Percentiles rank a stretch among this genome's conserved stretches.
These are phyloP conservation scores for Kazachstania psychrophila DNA, from an alignment of 805 yeast genomes.

Conservation along the genomic window DNA sequence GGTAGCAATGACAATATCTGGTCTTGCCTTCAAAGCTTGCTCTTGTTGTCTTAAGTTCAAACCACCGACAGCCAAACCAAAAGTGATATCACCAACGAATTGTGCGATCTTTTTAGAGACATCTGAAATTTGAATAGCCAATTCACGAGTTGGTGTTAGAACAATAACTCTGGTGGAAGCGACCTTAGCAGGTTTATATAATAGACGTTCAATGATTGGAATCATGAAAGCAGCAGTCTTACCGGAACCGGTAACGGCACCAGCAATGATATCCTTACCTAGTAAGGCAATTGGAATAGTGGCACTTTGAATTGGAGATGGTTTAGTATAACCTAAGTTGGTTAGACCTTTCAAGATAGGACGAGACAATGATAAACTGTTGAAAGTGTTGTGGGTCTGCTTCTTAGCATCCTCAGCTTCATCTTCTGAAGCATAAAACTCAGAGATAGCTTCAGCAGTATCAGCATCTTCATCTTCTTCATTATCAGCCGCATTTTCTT, in stretches of 20 bases:
- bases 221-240: constrained; percentile 97
- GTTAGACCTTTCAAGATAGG: constrained; percentile 81
- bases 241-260: constrained; percentile 99
- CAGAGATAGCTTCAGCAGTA: constrained; percentile 72
- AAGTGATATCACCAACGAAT: constrained; percentile 64
- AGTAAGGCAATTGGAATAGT: constrained; percentile 86
- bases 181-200: constrained; percentile 77
- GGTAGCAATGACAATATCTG: constrained; percentile 94
- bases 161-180: constrained; percentile 88
- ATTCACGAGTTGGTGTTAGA: constrained; percentile 92
- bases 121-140: constrained; percentile 92
- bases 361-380: constrained; percentile 72
- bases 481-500: constrained; percentile 22
- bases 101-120: constrained; percentile 81
- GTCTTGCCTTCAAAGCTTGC: constrained; percentile 82
- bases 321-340: constrained; percentile 72
- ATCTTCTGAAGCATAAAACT: constrained; percentile 55
- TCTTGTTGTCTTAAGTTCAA: constrained; percentile 91
- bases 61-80: constrained; percentile 98
- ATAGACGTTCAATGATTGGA: constrained; percentile 85
- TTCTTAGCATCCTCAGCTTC: constrained; percentile 47
- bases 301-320: constrained; percentile 90
- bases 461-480: constrained; percentile 26
- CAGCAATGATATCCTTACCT: constrained; percentile 96
- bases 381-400: constrained; percentile 55